Evolutionary conservation across 306 rosid species (phyloP).

Genomic region (Vigna nakashimae): DNA sequence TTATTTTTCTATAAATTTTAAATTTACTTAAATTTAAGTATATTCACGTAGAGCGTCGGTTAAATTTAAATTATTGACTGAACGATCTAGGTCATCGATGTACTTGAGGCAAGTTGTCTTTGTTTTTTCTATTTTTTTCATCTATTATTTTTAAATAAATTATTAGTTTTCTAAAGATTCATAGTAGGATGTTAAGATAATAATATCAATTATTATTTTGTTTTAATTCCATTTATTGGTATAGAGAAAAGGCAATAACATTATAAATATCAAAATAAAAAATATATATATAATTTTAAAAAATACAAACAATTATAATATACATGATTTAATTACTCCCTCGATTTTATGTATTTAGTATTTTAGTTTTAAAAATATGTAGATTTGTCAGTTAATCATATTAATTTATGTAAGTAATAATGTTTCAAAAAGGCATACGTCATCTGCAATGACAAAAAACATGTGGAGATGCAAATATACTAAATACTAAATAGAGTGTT

Average conservation of each 20-base stretch:
- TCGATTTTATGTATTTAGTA: neutral
- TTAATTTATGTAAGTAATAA: neutral
- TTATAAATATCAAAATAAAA: neutral
- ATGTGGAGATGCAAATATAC: neutral
- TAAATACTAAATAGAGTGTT: too few relatives aligned
- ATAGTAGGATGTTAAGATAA: neutral
- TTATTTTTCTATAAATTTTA: too few relatives aligned
- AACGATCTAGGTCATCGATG: neutral
- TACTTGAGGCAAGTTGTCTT: neutral
- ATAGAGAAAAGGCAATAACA: neutral
- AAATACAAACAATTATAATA: neutral
- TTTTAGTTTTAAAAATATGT: neutral
- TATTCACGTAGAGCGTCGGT: neutral
- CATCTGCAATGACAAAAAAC: neutral
- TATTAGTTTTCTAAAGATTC: neutral
- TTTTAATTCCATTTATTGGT: too few relatives aligned
- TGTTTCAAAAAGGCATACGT: neutral
- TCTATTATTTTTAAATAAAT: neutral
- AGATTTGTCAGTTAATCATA: neutral
- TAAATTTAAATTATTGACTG: neutral
- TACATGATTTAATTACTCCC: neutral
- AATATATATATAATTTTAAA: neutral
- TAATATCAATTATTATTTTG: neutral
- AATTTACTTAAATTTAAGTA: neutral
- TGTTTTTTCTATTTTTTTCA: neutral